Evolutionary conservation across 768 basidiomycete genomes (phyloP).

Genomic region (Leccinum imitatum): DNA sequence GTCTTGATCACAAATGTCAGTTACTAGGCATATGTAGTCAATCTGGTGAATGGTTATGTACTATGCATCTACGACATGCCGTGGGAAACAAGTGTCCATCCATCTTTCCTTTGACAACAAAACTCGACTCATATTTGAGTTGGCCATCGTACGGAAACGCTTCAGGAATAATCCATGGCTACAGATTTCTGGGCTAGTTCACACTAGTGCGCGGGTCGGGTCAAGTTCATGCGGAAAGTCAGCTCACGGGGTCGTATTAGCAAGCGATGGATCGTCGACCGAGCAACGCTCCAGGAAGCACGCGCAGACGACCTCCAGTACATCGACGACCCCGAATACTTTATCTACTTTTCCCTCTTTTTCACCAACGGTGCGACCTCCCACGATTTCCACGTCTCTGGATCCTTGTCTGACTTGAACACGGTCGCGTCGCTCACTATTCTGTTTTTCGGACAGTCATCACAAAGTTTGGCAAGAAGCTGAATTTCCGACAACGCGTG

Average conservation of each 20-base stretch:
- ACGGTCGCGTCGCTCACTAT: neutral
- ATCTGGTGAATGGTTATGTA: too few relatives aligned
- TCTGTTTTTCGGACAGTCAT: slow-evolving; percentile 53
- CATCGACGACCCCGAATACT: slow-evolving; percentile 70
- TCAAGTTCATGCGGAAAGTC: slow-evolving; percentile 8
- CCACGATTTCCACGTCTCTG: neutral
- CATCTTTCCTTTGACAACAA: neutral
- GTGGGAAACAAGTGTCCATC: neutral
- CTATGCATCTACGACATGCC: too few relatives aligned
- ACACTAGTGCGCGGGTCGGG: slow-evolving; percentile 61
- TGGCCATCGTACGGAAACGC: neutral
- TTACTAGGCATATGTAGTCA: too few relatives aligned
- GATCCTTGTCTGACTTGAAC: neutral
- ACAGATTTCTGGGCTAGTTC: slow-evolving; percentile 93
- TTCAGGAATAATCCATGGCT: slow-evolving; percentile 52
- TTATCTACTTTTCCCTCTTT: slow-evolving; percentile 84
- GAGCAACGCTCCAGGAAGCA: slow-evolving; percentile 68
- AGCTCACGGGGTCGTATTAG: slow-evolving; percentile 41
- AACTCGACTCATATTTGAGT: neutral
- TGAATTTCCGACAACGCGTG: too few relatives aligned
- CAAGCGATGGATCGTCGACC: slow-evolving; percentile 90
- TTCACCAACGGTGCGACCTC: slow-evolving; percentile 73
- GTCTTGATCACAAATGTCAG: too few relatives aligned
- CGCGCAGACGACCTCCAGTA: slow-evolving; percentile 76
- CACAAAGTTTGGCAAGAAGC: slow-evolving; percentile 67